A percentile compares a stretch with the other conserved stretches of the same genome.
phyloP scores from a whole-genome alignment of 1,284 basidiomycete genomes.

The Ceratobasidium sp. region DNA sequence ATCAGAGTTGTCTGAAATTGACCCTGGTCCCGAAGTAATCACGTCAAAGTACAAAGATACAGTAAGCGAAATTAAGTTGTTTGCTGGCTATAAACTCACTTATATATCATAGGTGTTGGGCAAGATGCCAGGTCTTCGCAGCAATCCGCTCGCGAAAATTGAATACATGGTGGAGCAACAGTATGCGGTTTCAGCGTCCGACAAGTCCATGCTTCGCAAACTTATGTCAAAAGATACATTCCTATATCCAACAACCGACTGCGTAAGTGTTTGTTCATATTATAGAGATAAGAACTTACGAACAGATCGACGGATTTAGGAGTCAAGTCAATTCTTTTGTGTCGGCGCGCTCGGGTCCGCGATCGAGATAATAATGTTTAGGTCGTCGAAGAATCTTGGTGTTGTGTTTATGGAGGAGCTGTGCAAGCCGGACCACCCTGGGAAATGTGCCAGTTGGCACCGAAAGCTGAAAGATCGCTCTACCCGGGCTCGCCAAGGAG shows the following conservation, averaged over 20 bases:
- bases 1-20: neutral
- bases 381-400: neutral
- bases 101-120: neutral
- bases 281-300: neutral
- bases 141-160: slow-evolving; percentile 10
- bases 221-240: neutral
- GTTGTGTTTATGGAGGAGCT: slow-evolving; percentile 12
- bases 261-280: slow-evolving; percentile 2
- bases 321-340: neutral
- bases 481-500: slow-evolving; percentile 5
- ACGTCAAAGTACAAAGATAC: slow-evolving; percentile 20
- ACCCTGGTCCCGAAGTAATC: neutral
- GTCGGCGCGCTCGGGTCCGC: slow-evolving; percentile 1
- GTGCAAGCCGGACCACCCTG: neutral
- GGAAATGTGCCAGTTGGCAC: slow-evolving; percentile 17
- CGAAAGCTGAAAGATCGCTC: neutral
- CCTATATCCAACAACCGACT: slow-evolving; percentile 15
- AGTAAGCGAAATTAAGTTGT: neutral
- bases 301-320: neutral
- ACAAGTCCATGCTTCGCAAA: slow-evolving; percentile 1
- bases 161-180: slow-evolving; percentile 1
- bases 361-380: neutral
- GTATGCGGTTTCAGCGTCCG: neutral
- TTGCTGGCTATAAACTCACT: neutral
- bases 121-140: slow-evolving; percentile 4